Evolutionary conservation across 345 rosid species (phyloP).

Genomic region (Salix dunnii): DNA sequence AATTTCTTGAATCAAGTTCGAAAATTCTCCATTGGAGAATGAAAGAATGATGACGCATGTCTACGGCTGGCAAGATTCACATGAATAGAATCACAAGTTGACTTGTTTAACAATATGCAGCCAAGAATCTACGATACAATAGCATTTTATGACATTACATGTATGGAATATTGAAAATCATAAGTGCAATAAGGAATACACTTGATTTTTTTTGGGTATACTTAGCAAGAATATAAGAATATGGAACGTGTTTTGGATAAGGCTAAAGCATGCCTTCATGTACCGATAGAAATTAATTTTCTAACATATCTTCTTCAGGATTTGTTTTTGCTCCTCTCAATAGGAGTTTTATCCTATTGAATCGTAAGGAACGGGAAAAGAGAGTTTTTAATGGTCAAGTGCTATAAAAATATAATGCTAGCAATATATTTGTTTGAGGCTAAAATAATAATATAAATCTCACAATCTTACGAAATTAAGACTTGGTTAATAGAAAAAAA

Average conservation of each 20-base stretch:
- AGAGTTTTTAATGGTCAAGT: no score
- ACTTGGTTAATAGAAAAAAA: neutral
- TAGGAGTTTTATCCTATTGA: no score
- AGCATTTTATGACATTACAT: neutral
- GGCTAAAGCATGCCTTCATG: neutral
- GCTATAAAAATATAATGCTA: no score
- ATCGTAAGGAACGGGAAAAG: no score
- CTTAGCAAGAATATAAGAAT: neutral
- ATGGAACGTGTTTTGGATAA: neutral
- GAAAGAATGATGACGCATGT: neutral
- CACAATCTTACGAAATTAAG: neutral
- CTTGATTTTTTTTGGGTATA: neutral
- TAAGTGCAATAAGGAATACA: neutral
- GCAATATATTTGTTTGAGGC: neutral
- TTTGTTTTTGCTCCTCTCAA: no score
- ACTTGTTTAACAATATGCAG: neutral
- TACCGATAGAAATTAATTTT: neutral
- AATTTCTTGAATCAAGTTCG: neutral
- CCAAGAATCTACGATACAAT: neutral
- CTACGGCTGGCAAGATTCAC: neutral
- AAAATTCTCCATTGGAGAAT: neutral
- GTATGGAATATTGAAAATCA: neutral
- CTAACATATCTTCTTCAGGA: no score
- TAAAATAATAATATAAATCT: neutral
- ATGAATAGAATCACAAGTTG: slow-evolving; percentile 17